These are phyloP conservation scores for Sporothrix phasma DNA, from an alignment of 2,329 filamentous ascomycete genomes.

Conservation along the genomic window DNA sequence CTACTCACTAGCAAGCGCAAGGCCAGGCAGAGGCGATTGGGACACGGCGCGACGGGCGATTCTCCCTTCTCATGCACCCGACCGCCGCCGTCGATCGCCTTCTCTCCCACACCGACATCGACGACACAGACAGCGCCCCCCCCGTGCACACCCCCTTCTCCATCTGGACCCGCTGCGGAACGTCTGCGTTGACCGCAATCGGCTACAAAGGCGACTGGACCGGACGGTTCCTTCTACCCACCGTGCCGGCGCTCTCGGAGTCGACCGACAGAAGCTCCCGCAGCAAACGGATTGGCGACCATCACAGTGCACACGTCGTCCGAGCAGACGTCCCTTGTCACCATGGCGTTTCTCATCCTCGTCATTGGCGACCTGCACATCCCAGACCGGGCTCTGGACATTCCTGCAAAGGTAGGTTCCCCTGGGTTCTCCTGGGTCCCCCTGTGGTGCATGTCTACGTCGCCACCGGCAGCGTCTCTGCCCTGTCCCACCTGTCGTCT, in stretches of 20 bases:
- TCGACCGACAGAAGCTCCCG: not conserved
- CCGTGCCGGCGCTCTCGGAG: conserved; percentile 2
- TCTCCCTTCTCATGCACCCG: not conserved
- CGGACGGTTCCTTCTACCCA: not conserved
- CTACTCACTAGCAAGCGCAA: not conserved
- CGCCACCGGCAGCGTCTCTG: not conserved
- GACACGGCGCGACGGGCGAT: conserved; percentile 1
- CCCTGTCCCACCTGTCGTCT: conserved; percentile 5
- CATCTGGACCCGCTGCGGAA: not conserved
- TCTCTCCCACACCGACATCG: not conserved
- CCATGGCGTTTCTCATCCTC: conserved; percentile 81
- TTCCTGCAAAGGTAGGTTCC: conserved; percentile 66
- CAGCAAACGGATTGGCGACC: not conserved
- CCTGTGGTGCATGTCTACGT: no score
- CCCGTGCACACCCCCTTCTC: not conserved
- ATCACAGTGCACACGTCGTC: not conserved
- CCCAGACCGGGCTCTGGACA: conserved; percentile 82
- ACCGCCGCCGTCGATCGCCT: not conserved
- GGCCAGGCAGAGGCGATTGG: not conserved
- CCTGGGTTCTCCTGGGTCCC: not conserved
- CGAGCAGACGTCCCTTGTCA: conserved; percentile 23
- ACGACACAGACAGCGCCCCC: not conserved
- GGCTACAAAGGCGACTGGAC: not conserved
- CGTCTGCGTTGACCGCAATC: not conserved
- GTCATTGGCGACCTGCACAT: conserved; percentile 92